Percentiles rank a stretch among this genome's conserved stretches.
These are phyloP conservation scores for Paraphaeosphaeria sporulosa DNA, from an alignment of 2,329 filamentous ascomycete species.

Conservation along the genomic window DNA sequence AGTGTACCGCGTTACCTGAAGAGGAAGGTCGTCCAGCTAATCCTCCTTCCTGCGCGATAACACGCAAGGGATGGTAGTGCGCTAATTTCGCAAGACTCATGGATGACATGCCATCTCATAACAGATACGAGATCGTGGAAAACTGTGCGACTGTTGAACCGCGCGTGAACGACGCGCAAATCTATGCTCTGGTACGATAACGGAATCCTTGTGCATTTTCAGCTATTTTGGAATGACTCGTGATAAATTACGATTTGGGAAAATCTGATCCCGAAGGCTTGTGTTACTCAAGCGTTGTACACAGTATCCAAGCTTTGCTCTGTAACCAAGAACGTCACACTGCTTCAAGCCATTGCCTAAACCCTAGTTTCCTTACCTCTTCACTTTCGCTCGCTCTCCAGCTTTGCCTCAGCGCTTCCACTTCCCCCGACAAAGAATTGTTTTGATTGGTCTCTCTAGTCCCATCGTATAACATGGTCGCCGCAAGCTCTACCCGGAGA, in stretches of 20 bases:
- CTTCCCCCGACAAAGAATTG: slow-evolving; percentile 12
- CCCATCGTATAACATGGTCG: slow-evolving; percentile 19
- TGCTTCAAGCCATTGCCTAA: not conserved
- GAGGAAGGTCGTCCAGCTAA: not conserved
- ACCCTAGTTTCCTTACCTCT: slow-evolving; percentile 31
- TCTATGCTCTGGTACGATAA: no score
- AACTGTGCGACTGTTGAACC: no score
- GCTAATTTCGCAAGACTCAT: not conserved
- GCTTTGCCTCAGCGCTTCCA: slow-evolving; percentile 19
- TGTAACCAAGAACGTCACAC: not conserved
- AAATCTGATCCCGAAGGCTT: no score
- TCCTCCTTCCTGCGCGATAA: not conserved
- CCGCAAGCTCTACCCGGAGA: slow-evolving; percentile 36
- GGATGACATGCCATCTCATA: not conserved
- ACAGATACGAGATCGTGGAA: not conserved
- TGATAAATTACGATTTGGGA: no score
- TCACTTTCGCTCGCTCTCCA: slow-evolving; percentile 36
- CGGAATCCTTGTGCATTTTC: no score
- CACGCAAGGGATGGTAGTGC: not conserved
- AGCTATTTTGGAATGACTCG: no score
- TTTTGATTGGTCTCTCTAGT: not conserved
- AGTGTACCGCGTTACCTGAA: not conserved
- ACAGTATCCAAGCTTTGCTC: not conserved
- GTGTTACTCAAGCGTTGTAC: not conserved
- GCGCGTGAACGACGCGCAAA: no score